A percentile compares a stretch with the other conserved stretches of the same genome.
Evolutionary conservation across 805 yeast genomes (phyloP).

Genomic region (Kuraishia molischiana): DNA sequence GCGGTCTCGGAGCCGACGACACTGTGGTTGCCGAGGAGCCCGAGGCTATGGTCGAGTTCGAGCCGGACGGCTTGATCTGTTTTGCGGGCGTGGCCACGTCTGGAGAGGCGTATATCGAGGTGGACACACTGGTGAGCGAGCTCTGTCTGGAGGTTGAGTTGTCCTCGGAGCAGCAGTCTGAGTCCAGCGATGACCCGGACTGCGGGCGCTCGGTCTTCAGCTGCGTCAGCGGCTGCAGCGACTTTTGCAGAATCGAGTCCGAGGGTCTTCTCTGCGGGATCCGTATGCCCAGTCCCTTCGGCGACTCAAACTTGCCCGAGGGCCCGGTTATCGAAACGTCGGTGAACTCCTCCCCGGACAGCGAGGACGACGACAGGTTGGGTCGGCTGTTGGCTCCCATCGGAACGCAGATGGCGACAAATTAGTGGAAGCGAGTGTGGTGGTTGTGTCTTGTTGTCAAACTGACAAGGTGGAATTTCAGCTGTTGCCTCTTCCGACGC

Average conservation of each 20-base stretch:
- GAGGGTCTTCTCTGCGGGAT: constrained; percentile 13
- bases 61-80: neutral
- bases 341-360: constrained; percentile 10
- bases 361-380: constrained; percentile 2
- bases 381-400: neutral
- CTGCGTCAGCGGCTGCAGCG: neutral
- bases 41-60: neutral
- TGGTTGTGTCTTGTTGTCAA: too few species aligned
- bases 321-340: constrained; percentile 1
- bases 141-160: constrained; percentile 4
- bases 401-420: too few species aligned
- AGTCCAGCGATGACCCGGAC: constrained; percentile 2
- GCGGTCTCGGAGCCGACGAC: neutral
- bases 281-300: constrained; percentile 15
- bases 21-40: neutral
- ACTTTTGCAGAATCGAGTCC: constrained; percentile 12
- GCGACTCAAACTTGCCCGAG: neutral
- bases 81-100: constrained; percentile 1
- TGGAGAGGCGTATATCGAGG: constrained; percentile 3
- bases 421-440: too few species aligned
- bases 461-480: too few species aligned
- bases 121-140: constrained; percentile 4
- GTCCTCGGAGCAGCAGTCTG: constrained; percentile 4
- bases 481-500: too few species aligned
- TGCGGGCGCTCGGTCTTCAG: constrained; percentile 5